Conservation (phyloP, 495 filamentous ascomycete species). For the Cercophora samala region DNA sequence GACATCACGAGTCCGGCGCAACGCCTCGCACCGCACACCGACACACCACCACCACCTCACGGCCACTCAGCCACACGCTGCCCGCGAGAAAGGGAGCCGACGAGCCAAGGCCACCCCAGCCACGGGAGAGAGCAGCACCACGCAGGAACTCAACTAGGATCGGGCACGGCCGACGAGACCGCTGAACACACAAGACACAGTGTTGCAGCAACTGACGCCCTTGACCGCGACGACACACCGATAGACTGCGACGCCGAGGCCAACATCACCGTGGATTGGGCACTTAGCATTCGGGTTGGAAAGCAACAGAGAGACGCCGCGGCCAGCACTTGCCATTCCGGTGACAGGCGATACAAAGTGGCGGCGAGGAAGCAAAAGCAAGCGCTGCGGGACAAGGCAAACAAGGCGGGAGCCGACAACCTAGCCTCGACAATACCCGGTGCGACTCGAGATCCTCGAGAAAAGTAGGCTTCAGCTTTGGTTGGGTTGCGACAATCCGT, state of each 20-base stretch:
- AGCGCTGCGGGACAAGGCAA: conserved; percentile 3
- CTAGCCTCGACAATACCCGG: conserved; percentile 5
- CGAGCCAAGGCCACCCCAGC: conserved; percentile 4
- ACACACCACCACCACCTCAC: not conserved
- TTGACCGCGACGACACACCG: not conserved
- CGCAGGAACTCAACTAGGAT: conserved; percentile 1
- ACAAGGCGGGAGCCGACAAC: conserved; percentile 14
- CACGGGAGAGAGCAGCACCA: not conserved
- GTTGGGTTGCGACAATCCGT: not conserved
- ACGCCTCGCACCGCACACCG: conserved; percentile 1
- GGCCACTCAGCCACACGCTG: not conserved
- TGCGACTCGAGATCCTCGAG: not conserved
- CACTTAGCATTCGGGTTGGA: not conserved
- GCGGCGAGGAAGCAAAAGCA: conserved; percentile 6
- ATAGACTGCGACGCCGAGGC: not conserved
- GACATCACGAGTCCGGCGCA: conserved; percentile 1
- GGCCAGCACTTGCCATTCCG: conserved; percentile 9
- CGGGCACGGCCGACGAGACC: not conserved
- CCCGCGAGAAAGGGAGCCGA: conserved; percentile 2
- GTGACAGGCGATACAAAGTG: not conserved
- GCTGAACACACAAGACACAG: not conserved
- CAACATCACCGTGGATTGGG: not conserved
- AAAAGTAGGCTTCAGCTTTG: not conserved
- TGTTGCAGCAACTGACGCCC: not conserved
- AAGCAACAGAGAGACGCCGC: not conserved